A percentile compares a stretch with the other conserved stretches of the same genome.
phyloP scores from a whole-genome alignment of 2,329 filamentous ascomycete species.

The Hypoxylon sp. region DNA sequence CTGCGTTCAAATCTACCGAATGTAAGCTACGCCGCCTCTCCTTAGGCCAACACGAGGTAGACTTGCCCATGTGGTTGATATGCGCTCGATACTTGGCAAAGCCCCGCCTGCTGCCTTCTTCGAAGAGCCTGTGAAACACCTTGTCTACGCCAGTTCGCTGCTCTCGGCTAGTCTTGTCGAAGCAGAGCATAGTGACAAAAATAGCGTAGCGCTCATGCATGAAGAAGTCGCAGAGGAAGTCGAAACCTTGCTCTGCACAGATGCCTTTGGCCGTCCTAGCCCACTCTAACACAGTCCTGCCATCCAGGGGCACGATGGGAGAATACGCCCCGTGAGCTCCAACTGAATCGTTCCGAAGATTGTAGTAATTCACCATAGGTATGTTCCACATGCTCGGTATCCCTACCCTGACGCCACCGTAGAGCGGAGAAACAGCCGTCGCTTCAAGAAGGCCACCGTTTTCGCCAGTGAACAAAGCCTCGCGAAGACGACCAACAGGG shows the following conservation, averaged over 20 bases:
- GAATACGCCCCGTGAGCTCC: constrained; percentile 58
- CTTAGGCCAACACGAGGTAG: neutral
- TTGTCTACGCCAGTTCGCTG: constrained; percentile 57
- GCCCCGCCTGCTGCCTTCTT: constrained; percentile 55
- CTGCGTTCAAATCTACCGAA: constrained; percentile 55
- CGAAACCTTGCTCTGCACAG: constrained; percentile 60
- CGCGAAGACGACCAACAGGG: constrained; percentile 57
- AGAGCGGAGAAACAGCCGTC: constrained; percentile 51
- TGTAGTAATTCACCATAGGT: constrained; percentile 57
- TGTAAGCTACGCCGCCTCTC: constrained; percentile 6
- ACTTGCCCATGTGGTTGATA: constrained; percentile 59
- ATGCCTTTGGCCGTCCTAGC: constrained; percentile 58
- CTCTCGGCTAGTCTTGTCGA: constrained; percentile 60
- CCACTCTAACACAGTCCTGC: constrained; percentile 60
- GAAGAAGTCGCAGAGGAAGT: constrained; percentile 64
- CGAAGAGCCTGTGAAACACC: constrained; percentile 55
- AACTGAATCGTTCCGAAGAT: constrained; percentile 49
- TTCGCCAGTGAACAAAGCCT: constrained; percentile 57
- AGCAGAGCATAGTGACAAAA: constrained; percentile 64
- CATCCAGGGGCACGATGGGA: constrained; percentile 56
- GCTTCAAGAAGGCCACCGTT: constrained; percentile 59
- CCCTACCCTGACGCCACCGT: constrained; percentile 57
- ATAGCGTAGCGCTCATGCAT: constrained; percentile 64
- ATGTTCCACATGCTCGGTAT: constrained; percentile 57
- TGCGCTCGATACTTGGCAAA: constrained; percentile 59